Base-by-base conservation (phyloP, 2,329 filamentous ascomycete genomes). In the Emmonsiellopsis sp. region DNA sequence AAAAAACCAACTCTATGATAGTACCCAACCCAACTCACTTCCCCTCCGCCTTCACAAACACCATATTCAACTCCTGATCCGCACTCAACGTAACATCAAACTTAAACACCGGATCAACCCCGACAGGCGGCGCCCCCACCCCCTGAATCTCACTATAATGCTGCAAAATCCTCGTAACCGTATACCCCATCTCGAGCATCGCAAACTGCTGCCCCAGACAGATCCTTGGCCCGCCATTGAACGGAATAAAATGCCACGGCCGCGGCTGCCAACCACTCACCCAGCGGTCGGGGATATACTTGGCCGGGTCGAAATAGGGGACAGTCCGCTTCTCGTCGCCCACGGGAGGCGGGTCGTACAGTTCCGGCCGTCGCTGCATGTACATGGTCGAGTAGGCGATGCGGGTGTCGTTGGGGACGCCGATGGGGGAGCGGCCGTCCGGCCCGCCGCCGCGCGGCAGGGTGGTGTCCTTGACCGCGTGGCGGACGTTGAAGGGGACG, bases 401-500 rank as follows among this genome's bases (percentile, higher is more conserved):
- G 4, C 70, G 68, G 10, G 78, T 74, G 56, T 74, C 70, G 50
- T 72, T 71, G 21, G 72, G 71, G 31, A 80, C 69, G 13, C 74
- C 72, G 32, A 80, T 65, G 2, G 72, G 71, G 7, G 64, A 61
- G 11, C 55, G 62, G 5, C 73, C 75, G 56, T 80, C 74, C 3
- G 70, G 64, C 0, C 77, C 77, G 14, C 77, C 77, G n/a, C 77
- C 88, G 14, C 75, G 74, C 0, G 88, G 88, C 2, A 94, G 78
- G 0, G 82, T 87, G 2, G 88, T 91, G 71, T 91, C 85, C 55
- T 75, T 77, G 10, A 88, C 76, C 10, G 87, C 81, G 34, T 84
- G 73, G 57, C 89, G 84, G 50, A 88, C 79, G 70, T 93, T 93
- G 74, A 86, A 87, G 1, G 88, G 88, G 1, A 93, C 86, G 11